Percentiles rank a stretch among this genome's conserved stretches.
phyloP scores from a whole-genome alignment of 176 grass and related monocot genomes.

The Chloris gayana region DNA sequence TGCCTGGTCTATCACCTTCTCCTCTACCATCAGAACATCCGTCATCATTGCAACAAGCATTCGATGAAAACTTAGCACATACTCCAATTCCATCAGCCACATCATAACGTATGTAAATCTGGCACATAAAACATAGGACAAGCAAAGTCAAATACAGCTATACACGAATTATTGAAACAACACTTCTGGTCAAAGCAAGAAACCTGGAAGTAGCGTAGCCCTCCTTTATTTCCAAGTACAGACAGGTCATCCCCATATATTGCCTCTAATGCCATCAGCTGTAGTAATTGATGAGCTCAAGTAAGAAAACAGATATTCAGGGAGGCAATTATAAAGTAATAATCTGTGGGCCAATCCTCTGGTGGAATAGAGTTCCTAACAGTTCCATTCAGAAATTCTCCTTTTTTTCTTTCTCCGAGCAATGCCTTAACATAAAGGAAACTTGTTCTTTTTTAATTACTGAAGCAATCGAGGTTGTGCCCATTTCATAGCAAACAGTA shows the following conservation, averaged over 20 bases:
- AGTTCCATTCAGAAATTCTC: too few species aligned
- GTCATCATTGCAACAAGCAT: background rate
- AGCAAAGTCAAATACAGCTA: background rate
- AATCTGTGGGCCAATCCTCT: background rate
- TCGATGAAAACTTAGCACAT: conserved; percentile 27
- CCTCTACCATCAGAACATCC: background rate
- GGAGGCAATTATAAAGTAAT: background rate
- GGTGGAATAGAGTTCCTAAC: too few species aligned
- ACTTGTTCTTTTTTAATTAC: too few species aligned
- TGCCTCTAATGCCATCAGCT: conserved; percentile 32
- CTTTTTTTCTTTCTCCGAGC: too few species aligned
- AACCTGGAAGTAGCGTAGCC: conserved; percentile 53
- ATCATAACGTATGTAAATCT: conserved; percentile 39
- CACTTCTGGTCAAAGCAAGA: background rate
- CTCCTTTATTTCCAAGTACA: conserved; percentile 42
- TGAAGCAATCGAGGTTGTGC: too few species aligned
- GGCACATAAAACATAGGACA: background rate
- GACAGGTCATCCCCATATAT: conserved; percentile 38
- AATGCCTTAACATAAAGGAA: too few species aligned
- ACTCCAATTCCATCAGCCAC: conserved; percentile 4
- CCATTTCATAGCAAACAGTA: too few species aligned
- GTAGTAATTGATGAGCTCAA: background rate
- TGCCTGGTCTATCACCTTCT: background rate
- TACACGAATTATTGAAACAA: background rate
- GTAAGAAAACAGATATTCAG: background rate